A percentile compares a stretch with the other conserved stretches of the same genome.
These are phyloP conservation scores for Amanita phalloides DNA, from an alignment of 768 basidiomycete species.

Conservation along the genomic window DNA sequence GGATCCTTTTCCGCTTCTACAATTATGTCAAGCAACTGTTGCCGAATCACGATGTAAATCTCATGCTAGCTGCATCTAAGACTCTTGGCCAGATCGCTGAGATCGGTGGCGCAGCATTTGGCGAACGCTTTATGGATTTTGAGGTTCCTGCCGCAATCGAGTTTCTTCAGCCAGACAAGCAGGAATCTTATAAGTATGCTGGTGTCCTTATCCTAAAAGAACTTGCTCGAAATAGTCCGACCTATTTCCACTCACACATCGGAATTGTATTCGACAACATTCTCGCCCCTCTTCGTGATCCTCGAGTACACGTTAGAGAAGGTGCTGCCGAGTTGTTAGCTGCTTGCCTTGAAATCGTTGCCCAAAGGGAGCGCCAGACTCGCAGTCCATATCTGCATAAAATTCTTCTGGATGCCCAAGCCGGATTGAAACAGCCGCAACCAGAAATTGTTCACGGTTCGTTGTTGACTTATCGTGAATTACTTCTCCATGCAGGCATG, in stretches of 20 bases:
- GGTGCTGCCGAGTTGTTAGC: conserved; percentile 91
- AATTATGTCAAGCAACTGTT: conserved; percentile 92
- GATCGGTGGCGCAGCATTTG: conserved; percentile 74
- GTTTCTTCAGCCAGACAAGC: conserved; percentile 66
- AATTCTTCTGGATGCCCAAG: conserved; percentile 84
- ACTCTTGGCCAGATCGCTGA: conserved; percentile 81
- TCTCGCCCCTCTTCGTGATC: conserved; percentile 80
- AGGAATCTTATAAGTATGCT: conserved; percentile 82
- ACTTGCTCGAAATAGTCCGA: conserved; percentile 80
- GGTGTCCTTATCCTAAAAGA: conserved; percentile 93
- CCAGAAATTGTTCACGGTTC: conserved; percentile 92
- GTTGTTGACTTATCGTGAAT: conserved; percentile 81
- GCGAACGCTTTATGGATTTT: conserved; percentile 82
- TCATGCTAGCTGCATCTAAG: conserved; percentile 93
- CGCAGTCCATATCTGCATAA: conserved; percentile 59
- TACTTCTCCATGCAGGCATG: conserved; percentile 90
- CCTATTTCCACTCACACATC: conserved; percentile 83
- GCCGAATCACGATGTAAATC: conserved; percentile 81
- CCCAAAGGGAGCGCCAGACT: conserved; percentile 56
- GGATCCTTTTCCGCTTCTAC: conserved; percentile 77
- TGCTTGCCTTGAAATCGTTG: conserved; percentile 83
- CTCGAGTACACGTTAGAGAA: conserved; percentile 84
- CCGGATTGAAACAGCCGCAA: conserved; percentile 66
- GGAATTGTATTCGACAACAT: conserved; percentile 87
- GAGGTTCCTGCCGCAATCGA: conserved; percentile 82